A percentile compares a stretch with the other conserved stretches of the same genome.
Evolutionary conservation across 1,284 basidiomycete species (phyloP).

Genomic region (Leucoagaricus sp.): DNA sequence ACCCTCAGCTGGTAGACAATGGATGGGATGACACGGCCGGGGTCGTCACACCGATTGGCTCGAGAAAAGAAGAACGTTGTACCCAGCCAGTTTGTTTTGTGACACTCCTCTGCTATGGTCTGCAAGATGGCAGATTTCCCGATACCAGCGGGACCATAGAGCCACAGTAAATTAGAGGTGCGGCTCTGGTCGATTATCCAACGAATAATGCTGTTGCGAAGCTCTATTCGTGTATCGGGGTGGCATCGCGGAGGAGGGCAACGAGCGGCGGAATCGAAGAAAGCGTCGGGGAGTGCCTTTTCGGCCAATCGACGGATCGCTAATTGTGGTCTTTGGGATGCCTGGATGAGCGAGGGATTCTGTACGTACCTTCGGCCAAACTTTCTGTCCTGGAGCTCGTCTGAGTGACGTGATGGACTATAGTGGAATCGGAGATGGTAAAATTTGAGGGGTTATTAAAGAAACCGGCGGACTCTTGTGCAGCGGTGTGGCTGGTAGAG

Average conservation of each 20-base stretch:
- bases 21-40: neutral
- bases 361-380: too few relatives aligned
- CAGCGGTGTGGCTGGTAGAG: too few relatives aligned
- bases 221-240: neutral
- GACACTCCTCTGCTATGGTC: neutral
- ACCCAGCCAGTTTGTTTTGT: neutral
- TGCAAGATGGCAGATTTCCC: conserved; percentile 5
- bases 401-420: too few relatives aligned
- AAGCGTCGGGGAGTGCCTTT: neutral
- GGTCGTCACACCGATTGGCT: neutral
- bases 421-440: too few relatives aligned
- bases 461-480: too few relatives aligned
- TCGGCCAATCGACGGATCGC: too few relatives aligned
- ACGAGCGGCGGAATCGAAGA: neutral
- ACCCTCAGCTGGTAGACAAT: neutral
- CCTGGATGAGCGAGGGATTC: too few relatives aligned
- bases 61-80: conserved; percentile 7
- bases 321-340: too few relatives aligned
- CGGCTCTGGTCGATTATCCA: neutral
- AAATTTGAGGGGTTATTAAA: too few relatives aligned
- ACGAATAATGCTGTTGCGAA: neutral
- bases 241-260: conserved; percentile 2
- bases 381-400: too few relatives aligned
- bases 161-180: neutral
- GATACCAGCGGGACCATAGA: neutral